These are phyloP conservation scores for Apiotrichum porosum DNA, from an alignment of 1,284 basidiomycete genomes.

Conservation along the genomic window DNA sequence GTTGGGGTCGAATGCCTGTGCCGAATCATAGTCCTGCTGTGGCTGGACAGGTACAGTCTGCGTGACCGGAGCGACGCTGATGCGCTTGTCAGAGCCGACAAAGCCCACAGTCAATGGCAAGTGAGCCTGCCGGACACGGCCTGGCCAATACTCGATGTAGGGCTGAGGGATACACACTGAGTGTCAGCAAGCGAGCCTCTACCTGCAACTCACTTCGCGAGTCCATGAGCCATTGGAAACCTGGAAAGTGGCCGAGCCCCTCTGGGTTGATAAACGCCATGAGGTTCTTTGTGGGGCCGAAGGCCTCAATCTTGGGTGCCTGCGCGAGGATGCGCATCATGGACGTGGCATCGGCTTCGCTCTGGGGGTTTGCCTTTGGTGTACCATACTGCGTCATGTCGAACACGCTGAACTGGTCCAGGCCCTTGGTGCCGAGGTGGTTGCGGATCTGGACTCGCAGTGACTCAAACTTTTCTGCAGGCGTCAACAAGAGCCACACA, in stretches of 20 bases:
- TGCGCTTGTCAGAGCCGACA: conserved; percentile 2
- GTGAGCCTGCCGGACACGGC: conserved; percentile 3
- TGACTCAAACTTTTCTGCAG: conserved; percentile 20
- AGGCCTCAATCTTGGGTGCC: conserved; percentile 14
- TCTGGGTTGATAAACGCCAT: conserved; percentile 10
- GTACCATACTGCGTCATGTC: conserved; percentile 24
- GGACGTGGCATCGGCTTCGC: conserved; percentile 19
- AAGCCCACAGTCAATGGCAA: conserved; percentile 7
- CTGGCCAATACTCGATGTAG: conserved; percentile 20
- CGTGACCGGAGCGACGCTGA: background rate
- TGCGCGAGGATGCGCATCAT: conserved; percentile 26
- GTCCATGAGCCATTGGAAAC: conserved; percentile 12
- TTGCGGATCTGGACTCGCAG: conserved; percentile 17
- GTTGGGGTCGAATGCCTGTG: background rate
- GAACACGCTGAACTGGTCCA: conserved; percentile 9
- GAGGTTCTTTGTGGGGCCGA: conserved; percentile 1
- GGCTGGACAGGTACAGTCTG: background rate
- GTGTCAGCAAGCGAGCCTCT: background rate
- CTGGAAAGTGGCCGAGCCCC: conserved; percentile 19
- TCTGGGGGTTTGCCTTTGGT: conserved; percentile 13
- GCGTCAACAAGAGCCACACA: background rate
- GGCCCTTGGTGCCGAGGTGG: conserved; percentile 5
- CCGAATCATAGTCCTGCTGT: conserved; percentile 10
- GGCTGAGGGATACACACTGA: conserved; percentile 6
- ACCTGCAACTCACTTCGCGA: background rate